These are phyloP conservation scores for Ascosphaera aggregata DNA, from an alignment of 2,329 filamentous ascomycete genomes.

Conservation along the genomic window DNA sequence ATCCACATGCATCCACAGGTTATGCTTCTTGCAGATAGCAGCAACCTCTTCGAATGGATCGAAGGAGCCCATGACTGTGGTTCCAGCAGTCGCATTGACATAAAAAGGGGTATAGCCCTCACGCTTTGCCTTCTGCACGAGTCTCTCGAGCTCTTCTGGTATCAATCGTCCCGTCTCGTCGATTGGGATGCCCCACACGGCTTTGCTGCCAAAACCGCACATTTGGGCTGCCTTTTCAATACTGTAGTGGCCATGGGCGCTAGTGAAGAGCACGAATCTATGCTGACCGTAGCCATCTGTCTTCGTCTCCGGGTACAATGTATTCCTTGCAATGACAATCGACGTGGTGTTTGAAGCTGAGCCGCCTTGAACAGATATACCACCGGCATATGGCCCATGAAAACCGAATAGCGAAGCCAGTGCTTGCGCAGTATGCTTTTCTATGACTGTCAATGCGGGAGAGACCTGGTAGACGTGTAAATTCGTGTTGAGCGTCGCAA, in stretches of 20 bases:
- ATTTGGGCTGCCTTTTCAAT: conserved; percentile 89
- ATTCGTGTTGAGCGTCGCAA: conserved; percentile 80
- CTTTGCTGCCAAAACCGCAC: conserved; percentile 54
- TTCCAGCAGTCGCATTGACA: conserved; percentile 87
- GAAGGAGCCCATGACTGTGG: conserved; percentile 76
- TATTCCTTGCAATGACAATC: conserved; percentile 72
- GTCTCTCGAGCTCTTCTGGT: conserved; percentile 36
- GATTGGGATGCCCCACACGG: conserved; percentile 52
- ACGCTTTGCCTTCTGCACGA: conserved; percentile 36
- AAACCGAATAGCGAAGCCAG: conserved; percentile 62
- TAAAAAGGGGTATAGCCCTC: conserved; percentile 69
- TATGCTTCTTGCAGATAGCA: conserved; percentile 43
- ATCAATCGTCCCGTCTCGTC: conserved; percentile 52
- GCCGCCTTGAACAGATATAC: conserved; percentile 57
- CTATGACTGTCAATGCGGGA: conserved; percentile 64
- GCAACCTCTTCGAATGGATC: conserved; percentile 55
- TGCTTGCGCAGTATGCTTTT: conserved; percentile 54
- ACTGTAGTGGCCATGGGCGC: conserved; percentile 76
- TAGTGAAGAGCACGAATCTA: conserved; percentile 68
- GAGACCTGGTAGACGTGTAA: conserved; percentile 88
- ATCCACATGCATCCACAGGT: conserved; percentile 84
- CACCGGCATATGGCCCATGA: conserved; percentile 40
- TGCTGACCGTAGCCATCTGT: conserved; percentile 37
- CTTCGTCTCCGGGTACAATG: conserved; percentile 59
- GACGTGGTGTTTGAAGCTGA: conserved; percentile 67